Conservation (phyloP, 225 moss, liverwort and hornwort species). For the Pseudisothecium myosuroides region DNA sequence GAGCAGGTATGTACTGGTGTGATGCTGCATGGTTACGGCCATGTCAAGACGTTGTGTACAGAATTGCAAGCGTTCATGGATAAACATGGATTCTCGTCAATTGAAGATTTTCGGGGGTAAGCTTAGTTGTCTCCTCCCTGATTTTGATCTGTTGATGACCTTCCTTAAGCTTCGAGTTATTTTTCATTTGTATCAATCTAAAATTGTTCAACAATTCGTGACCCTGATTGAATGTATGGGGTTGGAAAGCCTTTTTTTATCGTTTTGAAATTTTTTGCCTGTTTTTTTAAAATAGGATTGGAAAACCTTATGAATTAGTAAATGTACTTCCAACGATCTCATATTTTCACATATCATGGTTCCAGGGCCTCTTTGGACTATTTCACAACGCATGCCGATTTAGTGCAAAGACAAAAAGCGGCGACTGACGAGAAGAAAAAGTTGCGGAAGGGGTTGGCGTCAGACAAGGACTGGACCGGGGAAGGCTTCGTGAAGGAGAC, state of each 20-base stretch:
- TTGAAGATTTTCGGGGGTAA: slow-evolving; percentile 89
- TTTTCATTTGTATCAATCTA: background rate
- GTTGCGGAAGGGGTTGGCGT: slow-evolving; percentile 58
- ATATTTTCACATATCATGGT: background rate
- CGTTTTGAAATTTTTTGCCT: background rate
- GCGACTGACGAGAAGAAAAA: slow-evolving; percentile 43
- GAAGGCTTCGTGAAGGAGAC: slow-evolving; percentile 97
- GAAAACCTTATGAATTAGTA: background rate
- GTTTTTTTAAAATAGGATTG: background rate
- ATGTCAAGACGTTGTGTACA: slow-evolving; percentile 61
- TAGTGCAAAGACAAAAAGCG: slow-evolving; percentile 71
- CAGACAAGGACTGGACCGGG: slow-evolving; percentile 94
- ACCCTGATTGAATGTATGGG: background rate
- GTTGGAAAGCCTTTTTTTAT: background rate
- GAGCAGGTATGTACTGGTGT: slow-evolving; percentile 87
- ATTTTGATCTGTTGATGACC: background rate
- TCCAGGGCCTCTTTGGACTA: slow-evolving; percentile 84
- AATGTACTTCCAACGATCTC: background rate
- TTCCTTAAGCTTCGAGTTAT: background rate
- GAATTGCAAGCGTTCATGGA: slow-evolving; percentile 78
- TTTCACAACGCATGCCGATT: slow-evolving; percentile 82
- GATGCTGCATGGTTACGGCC: slow-evolving; percentile 92
- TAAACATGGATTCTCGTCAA: slow-evolving; percentile 66
- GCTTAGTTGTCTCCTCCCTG: background rate
- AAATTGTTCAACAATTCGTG: background rate